Base-by-base conservation (phyloP, 2,329 filamentous ascomycete genomes). In the Epichloe elymi region DNA sequence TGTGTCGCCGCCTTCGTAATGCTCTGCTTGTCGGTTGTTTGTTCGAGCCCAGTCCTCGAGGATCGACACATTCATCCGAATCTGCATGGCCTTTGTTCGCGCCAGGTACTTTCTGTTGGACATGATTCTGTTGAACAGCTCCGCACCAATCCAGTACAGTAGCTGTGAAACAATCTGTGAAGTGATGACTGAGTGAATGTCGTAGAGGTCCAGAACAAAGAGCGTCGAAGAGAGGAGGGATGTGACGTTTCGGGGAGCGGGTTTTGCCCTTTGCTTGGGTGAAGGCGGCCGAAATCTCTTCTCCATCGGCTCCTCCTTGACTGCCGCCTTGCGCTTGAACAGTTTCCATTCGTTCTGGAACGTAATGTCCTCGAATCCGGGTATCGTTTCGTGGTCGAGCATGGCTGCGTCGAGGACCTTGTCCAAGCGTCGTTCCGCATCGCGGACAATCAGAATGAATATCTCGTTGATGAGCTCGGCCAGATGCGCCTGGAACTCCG, bases 261-360 rank as follows among this genome's bases (percentile, higher is more conserved):
- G 83, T 66, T 97, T 94, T 5, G 90, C 90, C 63, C 90, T 80
- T 59, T 90, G 84, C 64, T 95, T 95, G 3, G 93, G 93, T 17
- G 91, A 96, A 1, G 91, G 93, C 14, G 93, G 93, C 40, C 91
- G 82, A 62, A 90, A 90, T 42, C 89, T 81, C 69, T 95, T 95
- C 67, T 96, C 91, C 2, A 85, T 74, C 0, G 91, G 88, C 64
- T 97, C 89, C 50, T 88, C 84, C 67, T 95, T 95, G 39, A 89
- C 82, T 58, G 94, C 89, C 54, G 85, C 80, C 67, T 95, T 97
- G 51, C 86, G 80, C 63, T 93, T 90, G 70, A 98, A 95, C 38
- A 98, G 77, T 61, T 95, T 96, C 93, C 93, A 98, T 65, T 98
- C 93, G 63, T 97, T 90, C 65, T 97, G 91, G 62, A 98, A 98